These are phyloP conservation scores for Theileria annulata DNA, from an alignment of 169 alveolate species.

Conservation along the genomic window DNA sequence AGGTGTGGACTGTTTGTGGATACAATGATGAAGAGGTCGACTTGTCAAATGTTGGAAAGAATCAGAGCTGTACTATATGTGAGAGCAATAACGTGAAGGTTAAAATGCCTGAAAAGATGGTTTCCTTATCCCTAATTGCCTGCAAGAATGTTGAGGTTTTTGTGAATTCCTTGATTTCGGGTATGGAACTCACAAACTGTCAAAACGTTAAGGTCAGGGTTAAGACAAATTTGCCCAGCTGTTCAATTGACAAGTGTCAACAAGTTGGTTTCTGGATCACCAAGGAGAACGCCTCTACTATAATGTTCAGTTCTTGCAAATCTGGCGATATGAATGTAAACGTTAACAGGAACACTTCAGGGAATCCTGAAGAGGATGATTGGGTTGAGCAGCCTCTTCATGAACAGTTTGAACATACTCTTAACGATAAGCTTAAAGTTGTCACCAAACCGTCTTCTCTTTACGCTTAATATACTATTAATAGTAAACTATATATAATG, in stretches of 20 bases:
- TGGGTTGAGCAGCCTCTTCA: conserved; percentile 66
- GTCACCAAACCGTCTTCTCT: conserved; percentile 61
- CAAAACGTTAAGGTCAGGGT: conserved; percentile 55
- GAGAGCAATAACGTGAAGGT: conserved; percentile 44
- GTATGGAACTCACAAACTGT: conserved; percentile 63
- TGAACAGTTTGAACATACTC: conserved; percentile 61
- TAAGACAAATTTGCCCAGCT: conserved; percentile 43
- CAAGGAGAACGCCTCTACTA: conserved; percentile 46
- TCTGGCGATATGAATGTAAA: conserved; percentile 70
- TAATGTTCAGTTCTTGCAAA: conserved; percentile 66
- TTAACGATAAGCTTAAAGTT: conserved; percentile 41
- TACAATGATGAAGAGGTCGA: conserved; percentile 46
- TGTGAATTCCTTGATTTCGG: conserved; percentile 56
- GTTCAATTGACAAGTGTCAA: conserved; percentile 67
- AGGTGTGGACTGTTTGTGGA: conserved; percentile 58
- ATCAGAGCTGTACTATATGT: conserved; percentile 49
- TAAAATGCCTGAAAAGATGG: conserved; percentile 49
- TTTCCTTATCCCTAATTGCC: conserved; percentile 39
- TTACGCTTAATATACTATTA: conserved; percentile 19
- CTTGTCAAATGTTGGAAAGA: conserved; percentile 22
- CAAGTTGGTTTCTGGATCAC: conserved; percentile 59
- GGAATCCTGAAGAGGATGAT: conserved; percentile 63
- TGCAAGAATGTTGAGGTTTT: conserved; percentile 47
- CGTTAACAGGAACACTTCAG: conserved; percentile 59
- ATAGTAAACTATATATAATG: not conserved